Base-by-base conservation (phyloP, 2,329 filamentous ascomycete species). In the Apiospora sp. region DNA sequence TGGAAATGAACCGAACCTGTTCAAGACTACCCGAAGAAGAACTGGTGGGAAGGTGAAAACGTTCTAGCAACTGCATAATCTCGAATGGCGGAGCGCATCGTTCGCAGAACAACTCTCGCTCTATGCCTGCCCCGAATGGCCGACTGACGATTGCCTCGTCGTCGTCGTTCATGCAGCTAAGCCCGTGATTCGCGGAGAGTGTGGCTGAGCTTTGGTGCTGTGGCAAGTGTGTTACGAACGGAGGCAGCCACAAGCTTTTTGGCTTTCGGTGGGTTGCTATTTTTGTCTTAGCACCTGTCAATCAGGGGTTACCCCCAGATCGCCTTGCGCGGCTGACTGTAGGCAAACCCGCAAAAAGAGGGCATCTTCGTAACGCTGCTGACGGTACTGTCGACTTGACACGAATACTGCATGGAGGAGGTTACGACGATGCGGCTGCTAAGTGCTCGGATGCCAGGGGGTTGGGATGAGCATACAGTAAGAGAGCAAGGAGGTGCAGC, bases 261-360 rank as follows among this genome's bases (percentile, higher is more conserved):
- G 27, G 24, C 10, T 22, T 22, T 30, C 10, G 27, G 24, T 10
- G 10, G 19, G 58, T 12, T 24, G 58, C 58, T 64, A 64, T 64
- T 64, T 64, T 24, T 34, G 58, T 64, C 22, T 64, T 64, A 64
- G 58, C 58, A 41, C 58, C 58, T 64, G 58, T 64, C 58, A 64
- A 41, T 41, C 58, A 64, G 58, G 58, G 58, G 58, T n/a, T 10
- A n/a, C 58, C 58, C 58, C 58, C 30, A 64, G 34, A 64, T 64
- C 27, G 58, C 58, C 58, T 22, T 24, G 58, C 34, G 58, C 58
- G 22, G 58, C 58, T 64, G 58, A 64, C 34, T 64, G 30, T 64
- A 61, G 16, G 54, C 34, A 30, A 64, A 64, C 58, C 58, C 30
- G 58, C 58, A 64, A 64, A 64, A 64, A 41, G 30, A 34, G 27